These are phyloP conservation scores for Saraca asoca DNA, from an alignment of 331 rosid species.

Conservation along the genomic window DNA sequence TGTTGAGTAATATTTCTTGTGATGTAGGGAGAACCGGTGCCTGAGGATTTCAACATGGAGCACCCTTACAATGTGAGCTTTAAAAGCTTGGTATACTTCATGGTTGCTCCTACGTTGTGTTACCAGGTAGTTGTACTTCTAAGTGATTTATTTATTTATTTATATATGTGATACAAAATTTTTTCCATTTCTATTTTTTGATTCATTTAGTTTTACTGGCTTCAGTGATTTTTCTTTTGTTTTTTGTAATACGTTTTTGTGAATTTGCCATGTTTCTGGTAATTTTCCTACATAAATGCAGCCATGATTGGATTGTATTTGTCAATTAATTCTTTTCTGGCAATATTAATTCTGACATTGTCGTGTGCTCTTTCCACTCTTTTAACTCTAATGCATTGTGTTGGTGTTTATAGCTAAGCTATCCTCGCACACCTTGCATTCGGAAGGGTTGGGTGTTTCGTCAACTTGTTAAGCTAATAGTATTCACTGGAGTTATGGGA, in stretches of 20 bases:
- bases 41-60: conserved; percentile 46
- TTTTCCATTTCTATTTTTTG: not conserved
- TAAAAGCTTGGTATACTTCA: conserved; percentile 77
- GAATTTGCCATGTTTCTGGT: conserved; percentile 15
- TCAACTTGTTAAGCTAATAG: conserved; percentile 78
- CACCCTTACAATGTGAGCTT: conserved; percentile 55
- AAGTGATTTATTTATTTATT: conserved; percentile 20
- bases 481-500: conserved; percentile 96
- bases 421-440: conserved; percentile 75
- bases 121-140: conserved; percentile 68
- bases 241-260: not conserved
- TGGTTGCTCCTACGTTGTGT: conserved; percentile 96
- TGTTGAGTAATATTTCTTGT: conserved; percentile 31
- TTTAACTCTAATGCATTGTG: conserved; percentile 31
- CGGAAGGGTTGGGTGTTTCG: conserved; percentile 95
- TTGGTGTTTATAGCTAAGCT: conserved; percentile 65
- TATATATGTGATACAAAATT: conserved; percentile 15
- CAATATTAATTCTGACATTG: conserved; percentile 4
- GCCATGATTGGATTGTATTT: conserved; percentile 4
- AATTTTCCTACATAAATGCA: conserved; percentile 18
- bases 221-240: conserved; percentile 9
- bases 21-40: conserved; percentile 61
- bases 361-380: not conserved
- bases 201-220: conserved; percentile 13
- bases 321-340: not conserved